phyloP scores from a whole-genome alignment of 1,284 basidiomycete species.

The Leccinum angustisporum region DNA sequence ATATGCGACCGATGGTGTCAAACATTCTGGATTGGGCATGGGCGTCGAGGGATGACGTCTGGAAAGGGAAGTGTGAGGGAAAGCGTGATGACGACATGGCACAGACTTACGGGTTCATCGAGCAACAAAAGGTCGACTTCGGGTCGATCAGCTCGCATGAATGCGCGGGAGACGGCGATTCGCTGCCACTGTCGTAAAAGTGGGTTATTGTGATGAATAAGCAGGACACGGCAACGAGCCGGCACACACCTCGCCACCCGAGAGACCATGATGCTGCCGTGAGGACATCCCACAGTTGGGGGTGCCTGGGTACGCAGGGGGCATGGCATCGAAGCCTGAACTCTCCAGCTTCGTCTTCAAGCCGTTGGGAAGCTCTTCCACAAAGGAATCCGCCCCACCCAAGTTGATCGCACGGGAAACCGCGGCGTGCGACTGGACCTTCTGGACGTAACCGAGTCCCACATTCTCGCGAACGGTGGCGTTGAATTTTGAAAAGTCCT shows the following conservation, averaged over 20 bases:
- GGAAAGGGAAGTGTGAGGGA: conserved; percentile 10
- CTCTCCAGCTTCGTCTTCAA: conserved; percentile 65
- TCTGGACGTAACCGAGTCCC: conserved; percentile 68
- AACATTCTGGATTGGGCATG: conserved; percentile 79
- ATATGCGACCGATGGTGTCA: conserved; percentile 64
- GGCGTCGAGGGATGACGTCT: conserved; percentile 81
- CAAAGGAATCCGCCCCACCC: conserved; percentile 63
- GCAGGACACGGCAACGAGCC: not conserved
- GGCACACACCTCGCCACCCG: conserved; percentile 69
- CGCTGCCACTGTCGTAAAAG: conserved; percentile 70
- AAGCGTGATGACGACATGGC: conserved; percentile 8
- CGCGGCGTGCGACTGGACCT: conserved; percentile 49
- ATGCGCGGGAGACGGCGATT: conserved; percentile 78
- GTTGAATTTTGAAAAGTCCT: conserved; percentile 78
- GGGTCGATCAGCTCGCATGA: conserved; percentile 76
- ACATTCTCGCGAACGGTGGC: conserved; percentile 75
- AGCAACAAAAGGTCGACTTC: conserved; percentile 76
- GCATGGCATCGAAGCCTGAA: conserved; percentile 53
- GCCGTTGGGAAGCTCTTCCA: conserved; percentile 63
- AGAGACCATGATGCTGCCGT: conserved; percentile 59
- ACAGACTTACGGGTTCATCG: conserved; percentile 68
- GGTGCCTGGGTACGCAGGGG: conserved; percentile 36
- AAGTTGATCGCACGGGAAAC: conserved; percentile 62
- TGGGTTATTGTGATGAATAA: conserved; percentile 21
- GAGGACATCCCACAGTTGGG: conserved; percentile 26